phyloP scores from a whole-genome alignment of 495 filamentous ascomycete species.

The Aspergillus hancockii region DNA sequence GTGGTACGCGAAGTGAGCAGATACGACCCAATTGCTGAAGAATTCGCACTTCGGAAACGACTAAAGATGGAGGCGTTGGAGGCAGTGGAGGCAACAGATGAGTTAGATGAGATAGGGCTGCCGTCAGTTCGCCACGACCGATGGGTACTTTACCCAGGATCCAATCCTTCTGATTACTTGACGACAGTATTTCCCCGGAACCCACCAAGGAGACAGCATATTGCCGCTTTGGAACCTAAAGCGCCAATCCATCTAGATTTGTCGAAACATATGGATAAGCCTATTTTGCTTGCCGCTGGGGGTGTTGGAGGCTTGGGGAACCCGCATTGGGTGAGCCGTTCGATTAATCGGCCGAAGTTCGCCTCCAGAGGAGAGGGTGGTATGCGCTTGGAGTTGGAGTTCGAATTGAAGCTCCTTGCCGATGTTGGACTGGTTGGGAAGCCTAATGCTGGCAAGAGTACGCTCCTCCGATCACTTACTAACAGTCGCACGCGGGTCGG shows the following conservation, averaged over 20 bases:
- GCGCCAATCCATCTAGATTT: slow-evolving; percentile 81
- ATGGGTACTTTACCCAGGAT: slow-evolving; percentile 82
- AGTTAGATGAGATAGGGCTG: slow-evolving; percentile 33
- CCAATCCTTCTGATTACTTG: slow-evolving; percentile 65
- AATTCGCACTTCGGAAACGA: slow-evolving; percentile 38
- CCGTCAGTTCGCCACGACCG: slow-evolving; percentile 55
- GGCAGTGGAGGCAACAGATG: slow-evolving; percentile 22
- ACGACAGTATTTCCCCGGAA: slow-evolving; percentile 60
- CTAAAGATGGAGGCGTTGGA: slow-evolving; percentile 23
- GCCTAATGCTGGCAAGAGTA: slow-evolving; percentile 96
- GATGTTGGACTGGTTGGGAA: slow-evolving; percentile 93
- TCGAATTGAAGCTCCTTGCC: slow-evolving; percentile 92
- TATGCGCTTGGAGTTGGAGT: slow-evolving; percentile 73
- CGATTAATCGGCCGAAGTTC: slow-evolving; percentile 72
- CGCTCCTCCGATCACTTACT: slow-evolving; percentile 81
- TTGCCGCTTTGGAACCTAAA: slow-evolving; percentile 62
- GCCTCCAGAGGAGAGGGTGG: slow-evolving; percentile 84
- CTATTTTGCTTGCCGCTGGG: slow-evolving; percentile 87
- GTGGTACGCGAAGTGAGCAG: slow-evolving; percentile 80
- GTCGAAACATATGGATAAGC: slow-evolving; percentile 73
- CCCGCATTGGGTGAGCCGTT: slow-evolving; percentile 79
- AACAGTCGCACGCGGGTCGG: slow-evolving; percentile 86
- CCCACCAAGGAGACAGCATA: slow-evolving; percentile 56
- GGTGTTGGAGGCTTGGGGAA: slow-evolving; percentile 90
- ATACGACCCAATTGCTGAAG: slow-evolving; percentile 73